Evolutionary conservation across 1,284 basidiomycete genomes (phyloP), one percentile per base, ranked within the genome.

Genomic region (Anthracocystis panici-leucophaei): DNA sequence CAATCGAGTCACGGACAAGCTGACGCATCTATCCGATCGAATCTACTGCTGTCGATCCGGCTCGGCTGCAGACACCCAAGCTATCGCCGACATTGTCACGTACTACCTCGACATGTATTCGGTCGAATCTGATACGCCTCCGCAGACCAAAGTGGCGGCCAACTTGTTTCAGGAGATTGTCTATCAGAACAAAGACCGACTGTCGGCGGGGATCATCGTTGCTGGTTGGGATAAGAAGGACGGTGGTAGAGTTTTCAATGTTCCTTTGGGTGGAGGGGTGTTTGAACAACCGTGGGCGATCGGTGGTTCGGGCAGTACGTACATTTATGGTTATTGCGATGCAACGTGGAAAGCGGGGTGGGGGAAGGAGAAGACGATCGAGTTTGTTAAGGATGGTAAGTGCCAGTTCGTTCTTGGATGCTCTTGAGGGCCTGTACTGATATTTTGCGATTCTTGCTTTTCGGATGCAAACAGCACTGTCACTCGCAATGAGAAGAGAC

Each of bases 1-100:
- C 55, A 99, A 99, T 86, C 92, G 96, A 86, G 97, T 99, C 33
- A 99, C 96, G 23, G 96, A 99, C 89, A 99, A 99, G 87, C 89
- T 99, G 66, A 99, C 96, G 3, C 91, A 95, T 86, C 90, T 99
- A 77, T 94, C 97, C 86, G 97, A 99, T 87, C 93, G 95, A 75
- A 93, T 98, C 87, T 99, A 99, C 88, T 99, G 96, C 87, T 99
- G 96, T 90, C 92, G 96, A 29, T 97, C 94, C 56, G 96, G 96
- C 55, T 97, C 95, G 62, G 95, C 97, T 52, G 97, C 96, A 46
- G 96, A 99, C 86, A 99, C 96, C 0, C 96, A 89, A 78, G 95
- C 96, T 49, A 89, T 99, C 46, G 97, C 97, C 52, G 97, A 99
- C 85, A 89, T 91, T 23, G 93, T 97, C 18, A 92, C 95, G 84